Base-by-base conservation (phyloP, 2,329 filamentous ascomycete genomes). In the Orbilia brochopaga region DNA sequence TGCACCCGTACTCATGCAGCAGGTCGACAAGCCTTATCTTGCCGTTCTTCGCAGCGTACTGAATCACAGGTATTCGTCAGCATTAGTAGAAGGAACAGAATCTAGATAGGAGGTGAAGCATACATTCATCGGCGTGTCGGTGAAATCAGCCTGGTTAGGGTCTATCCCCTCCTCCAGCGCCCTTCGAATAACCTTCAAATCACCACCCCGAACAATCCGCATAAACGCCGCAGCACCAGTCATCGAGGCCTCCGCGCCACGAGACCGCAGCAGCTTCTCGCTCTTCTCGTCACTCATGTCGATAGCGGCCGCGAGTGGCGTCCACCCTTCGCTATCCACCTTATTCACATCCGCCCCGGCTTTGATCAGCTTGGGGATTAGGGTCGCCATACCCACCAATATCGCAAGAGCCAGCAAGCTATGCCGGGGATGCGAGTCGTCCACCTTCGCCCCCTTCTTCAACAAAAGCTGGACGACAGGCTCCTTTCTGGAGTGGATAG, bases 331-430 rank as follows among this genome's bases (percentile, higher is more conserved):
- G 1, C 1, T 7, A 46, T 46, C 13, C 11, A n/a, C 15, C 21
- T 53, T 54, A 23, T 63, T 69, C 13, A 69, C 58, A 32, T 69
- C 58, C 7, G 65, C 65, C 11, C 65, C 65, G 2, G 52, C 40
- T 1, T 40, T 42, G 23, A 69, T 50, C 10, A 69, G 19, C 8
- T 69, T 35, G 3, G 58, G 58, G 2, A 69, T 23, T 1, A 69
- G 30, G 2, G n/a, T 24, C 11, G 21, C n/a, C 0, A 63, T 13
- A 24, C 24, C 21, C 11, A 8, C 1, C 2, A 11, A 19, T 5
- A 57, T 21, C 7, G 65, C 53, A 19, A 21, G 5, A 17, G 42
- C 61, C 1, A 69, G 37, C 3, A 69, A 37, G n/a, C 65, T 52
- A 23, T 44, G 27, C 11, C 21, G 37, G 1, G n/a, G 10, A 1